Evolutionary conservation across 208 protist species (phyloP), one percentile per base, ranked within the genome.

Genomic region (Acanthamoeba healyi): DNA sequence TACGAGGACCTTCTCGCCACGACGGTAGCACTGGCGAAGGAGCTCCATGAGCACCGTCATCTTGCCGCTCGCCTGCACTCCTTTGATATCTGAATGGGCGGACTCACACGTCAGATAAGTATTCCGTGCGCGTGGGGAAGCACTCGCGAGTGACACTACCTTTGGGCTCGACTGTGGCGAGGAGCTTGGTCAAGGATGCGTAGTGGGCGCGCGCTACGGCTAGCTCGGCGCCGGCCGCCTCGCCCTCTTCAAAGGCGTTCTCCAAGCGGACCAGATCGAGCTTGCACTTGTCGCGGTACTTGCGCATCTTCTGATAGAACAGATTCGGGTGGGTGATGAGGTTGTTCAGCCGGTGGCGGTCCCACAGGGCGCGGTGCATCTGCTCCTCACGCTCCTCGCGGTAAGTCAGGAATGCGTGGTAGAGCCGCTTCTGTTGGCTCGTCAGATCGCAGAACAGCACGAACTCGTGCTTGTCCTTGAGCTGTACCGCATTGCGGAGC

Each of bases 361-460:
- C 74, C 74, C 74, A 82, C 74, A 82, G 12, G 32, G 67, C 67
- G 36, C 14, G 29, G 22, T 40, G 0, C 14, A 6, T 44, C 9
- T 46, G 38, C n/a, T 6, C 40, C 44, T 51, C 40, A 40, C 74
- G 74, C 44, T 82, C 40, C 0, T 82, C 74, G 26, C 74, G 74
- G 44, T 38, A 82, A 24, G 12, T 54, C 17, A 56, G 74, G 44
- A 82, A 82, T 82, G 74, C 74, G 12, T n/a, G 15, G 24, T 54
- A 82, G 12, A 82, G 74, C 34, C n/a, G 5, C 74, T 82, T 54
- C 44, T 82, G 74, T 26, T 26, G n/a, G 12, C 0, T 22, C 9
- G 74, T 82, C 9, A 82, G 74, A 24, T n/a, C 40, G 44, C 74
- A 82, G 42, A 54, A 82, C 12, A 82, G 40, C 42, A 82, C 74